These are phyloP conservation scores for Paxillus involutus DNA, from an alignment of 768 basidiomycete species.

Conservation along the genomic window DNA sequence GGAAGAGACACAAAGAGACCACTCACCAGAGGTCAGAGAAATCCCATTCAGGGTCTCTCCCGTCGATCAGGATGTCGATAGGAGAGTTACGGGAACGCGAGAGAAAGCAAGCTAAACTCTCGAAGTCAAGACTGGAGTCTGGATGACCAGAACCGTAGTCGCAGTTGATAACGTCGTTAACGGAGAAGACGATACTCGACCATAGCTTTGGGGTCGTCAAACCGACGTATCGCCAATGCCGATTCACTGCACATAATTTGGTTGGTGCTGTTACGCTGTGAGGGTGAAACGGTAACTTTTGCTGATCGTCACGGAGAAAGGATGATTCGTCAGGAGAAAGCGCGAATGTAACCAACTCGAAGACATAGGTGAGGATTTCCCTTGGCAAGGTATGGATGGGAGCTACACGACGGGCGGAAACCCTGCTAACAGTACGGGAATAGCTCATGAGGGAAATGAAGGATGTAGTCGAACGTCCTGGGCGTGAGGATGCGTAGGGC, in stretches of 20 bases:
- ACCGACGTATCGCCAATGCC: conserved; percentile 53
- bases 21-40: conserved; percentile 50
- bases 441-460: background rate
- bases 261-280: conserved; percentile 46
- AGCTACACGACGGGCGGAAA: background rate
- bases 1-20: background rate
- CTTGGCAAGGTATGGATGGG: conserved; percentile 49
- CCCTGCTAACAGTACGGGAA: background rate
- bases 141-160: background rate
- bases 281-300: conserved; percentile 32
- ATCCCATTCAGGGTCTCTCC: conserved; percentile 58
- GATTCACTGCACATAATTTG: conserved; percentile 46
- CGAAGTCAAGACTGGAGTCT: conserved; percentile 29
- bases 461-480: background rate
- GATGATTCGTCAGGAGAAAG: conserved; percentile 20
- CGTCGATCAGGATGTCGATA: conserved; percentile 57
- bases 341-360: conserved; percentile 45
- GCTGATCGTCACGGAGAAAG: conserved; percentile 16
- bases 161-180: conserved; percentile 14
- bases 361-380: conserved; percentile 58
- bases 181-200: conserved; percentile 53
- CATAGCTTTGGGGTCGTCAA: conserved; percentile 50
- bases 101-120: conserved; percentile 42
- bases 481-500: background rate
- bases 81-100: conserved; percentile 47